Evolutionary conservation across 495 filamentous ascomycete species (phyloP), one percentile per base, ranked within the genome.

Genomic region (Aspergillus indologenus): DNA sequence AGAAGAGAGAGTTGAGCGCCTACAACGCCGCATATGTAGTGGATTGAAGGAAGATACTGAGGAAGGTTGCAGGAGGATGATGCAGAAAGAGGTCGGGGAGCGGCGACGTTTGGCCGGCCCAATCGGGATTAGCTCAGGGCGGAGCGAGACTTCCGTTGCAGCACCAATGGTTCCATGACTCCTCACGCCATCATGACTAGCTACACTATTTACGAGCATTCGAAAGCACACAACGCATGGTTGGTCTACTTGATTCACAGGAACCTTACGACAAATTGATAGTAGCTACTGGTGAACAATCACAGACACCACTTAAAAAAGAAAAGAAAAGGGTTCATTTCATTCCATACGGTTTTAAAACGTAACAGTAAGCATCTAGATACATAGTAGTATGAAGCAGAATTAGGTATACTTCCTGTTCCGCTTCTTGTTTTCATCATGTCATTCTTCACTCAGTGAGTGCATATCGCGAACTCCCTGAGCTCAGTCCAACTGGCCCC

Each of bases 401-500:
- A 56, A 29, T 44, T 20, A 50, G 34, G 15, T 51, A n/a, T 19
- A 18, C 29, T 51, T 51, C 22, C 48, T 51, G 48, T n/a, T 51
- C 31, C 29, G 48, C 22, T 51, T 26, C 23, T 51, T 29, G 48
- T 51, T 51, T 51, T 51, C 23, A 51, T 51, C 23, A 29, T 29
- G 63, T 65, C 63, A 58, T 66, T 68, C 61, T 66, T 51, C 62
- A 54, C 56, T 62, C 48, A 17, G 57, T 58, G 53, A 57, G 57
- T 46, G 46, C 48, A 17, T 23, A 44, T 51, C 12, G 18, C 34
- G 46, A 53, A 59, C 56, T 63, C 45, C 50, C 64, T 17, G 44
- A 31, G 43, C 45, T 58, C 57, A 56, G 46, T 43, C 60, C 57
- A 49, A 48, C 54, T 51, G 45, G 54, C 49, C 44, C 55, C 44